Percentiles rank a stretch among this genome's conserved stretches.
These are phyloP conservation scores for Leccinum sublutescens DNA, from an alignment of 768 basidiomycete species.

Conservation along the genomic window DNA sequence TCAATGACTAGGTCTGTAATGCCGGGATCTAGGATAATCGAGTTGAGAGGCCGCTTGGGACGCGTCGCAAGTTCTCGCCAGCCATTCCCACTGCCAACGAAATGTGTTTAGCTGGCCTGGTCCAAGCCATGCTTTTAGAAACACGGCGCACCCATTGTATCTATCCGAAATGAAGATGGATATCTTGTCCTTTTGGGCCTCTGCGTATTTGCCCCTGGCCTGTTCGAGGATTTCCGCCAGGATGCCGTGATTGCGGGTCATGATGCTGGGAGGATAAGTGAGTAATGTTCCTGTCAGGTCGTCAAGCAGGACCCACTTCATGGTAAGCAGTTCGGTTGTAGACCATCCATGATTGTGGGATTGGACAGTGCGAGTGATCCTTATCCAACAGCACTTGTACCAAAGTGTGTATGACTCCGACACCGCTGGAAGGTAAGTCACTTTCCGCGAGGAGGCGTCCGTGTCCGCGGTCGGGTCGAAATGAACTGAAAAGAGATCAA, in stretches of 20 bases:
- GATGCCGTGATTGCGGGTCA: slow-evolving; percentile 44
- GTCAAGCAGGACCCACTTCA: slow-evolving; percentile 17
- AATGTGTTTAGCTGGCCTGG: background rate
- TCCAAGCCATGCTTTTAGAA: background rate
- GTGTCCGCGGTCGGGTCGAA: slow-evolving; percentile 23
- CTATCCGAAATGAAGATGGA: slow-evolving; percentile 51
- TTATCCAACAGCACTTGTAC: slow-evolving; percentile 35
- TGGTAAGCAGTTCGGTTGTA: slow-evolving; percentile 20
- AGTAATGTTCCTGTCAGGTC: background rate
- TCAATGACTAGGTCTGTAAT: slow-evolving; percentile 61
- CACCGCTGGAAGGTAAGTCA: slow-evolving; percentile 34
- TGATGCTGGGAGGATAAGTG: slow-evolving; percentile 38
- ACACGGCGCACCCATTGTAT: slow-evolving; percentile 35
- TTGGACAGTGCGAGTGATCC: slow-evolving; percentile 22
- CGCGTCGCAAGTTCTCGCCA: slow-evolving; percentile 60
- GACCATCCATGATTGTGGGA: slow-evolving; percentile 17
- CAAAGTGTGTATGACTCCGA: slow-evolving; percentile 37
- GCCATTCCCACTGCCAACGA: slow-evolving; percentile 27
- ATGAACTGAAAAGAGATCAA: slow-evolving; percentile 33
- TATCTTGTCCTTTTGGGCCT: slow-evolving; percentile 51
- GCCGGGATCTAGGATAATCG: slow-evolving; percentile 71
- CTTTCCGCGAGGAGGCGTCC: slow-evolving; percentile 23
- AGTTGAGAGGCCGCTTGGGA: slow-evolving; percentile 62
- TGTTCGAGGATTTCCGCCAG: slow-evolving; percentile 55
- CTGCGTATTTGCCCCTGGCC: slow-evolving; percentile 49